phyloP scores from a whole-genome alignment of 2,329 filamentous ascomycete species.

The Trichoderma atrobrunneum region DNA sequence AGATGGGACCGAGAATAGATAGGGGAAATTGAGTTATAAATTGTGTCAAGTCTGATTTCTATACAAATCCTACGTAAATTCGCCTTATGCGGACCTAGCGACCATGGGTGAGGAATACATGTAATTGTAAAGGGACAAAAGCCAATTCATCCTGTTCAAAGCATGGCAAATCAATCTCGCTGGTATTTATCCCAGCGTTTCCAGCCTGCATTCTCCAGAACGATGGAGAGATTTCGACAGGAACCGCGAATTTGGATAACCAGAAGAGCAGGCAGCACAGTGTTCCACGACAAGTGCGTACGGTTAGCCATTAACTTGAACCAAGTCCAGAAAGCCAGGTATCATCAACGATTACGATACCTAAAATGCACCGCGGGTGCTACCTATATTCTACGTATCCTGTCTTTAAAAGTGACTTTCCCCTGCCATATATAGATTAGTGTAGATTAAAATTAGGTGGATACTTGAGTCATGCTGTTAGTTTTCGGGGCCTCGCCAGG shows the following conservation, averaged over 20 bases:
- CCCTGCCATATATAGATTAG: slow-evolving; percentile 1
- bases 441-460: neutral
- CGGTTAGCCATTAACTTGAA: neutral
- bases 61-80: neutral
- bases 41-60: neutral
- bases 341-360: neutral
- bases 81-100: neutral
- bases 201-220: neutral
- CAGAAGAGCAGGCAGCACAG: neutral
- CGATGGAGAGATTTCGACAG: neutral
- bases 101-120: neutral
- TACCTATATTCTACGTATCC: neutral
- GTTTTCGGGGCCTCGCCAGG: neutral
- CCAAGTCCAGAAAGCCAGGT: neutral
- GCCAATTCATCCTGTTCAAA: neutral
- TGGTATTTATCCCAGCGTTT: neutral
- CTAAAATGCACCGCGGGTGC: neutral
- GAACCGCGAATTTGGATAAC: neutral
- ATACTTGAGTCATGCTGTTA: neutral
- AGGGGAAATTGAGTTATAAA: neutral
- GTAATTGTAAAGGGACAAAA: neutral
- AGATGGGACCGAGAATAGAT: neutral
- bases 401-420: neutral
- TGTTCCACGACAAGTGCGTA: neutral
- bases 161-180: neutral